Percentiles rank a stretch among this genome's conserved stretches.
phyloP scores from a whole-genome alignment of 2,329 filamentous ascomycete genomes.

The Ophiostoma sp. region DNA sequence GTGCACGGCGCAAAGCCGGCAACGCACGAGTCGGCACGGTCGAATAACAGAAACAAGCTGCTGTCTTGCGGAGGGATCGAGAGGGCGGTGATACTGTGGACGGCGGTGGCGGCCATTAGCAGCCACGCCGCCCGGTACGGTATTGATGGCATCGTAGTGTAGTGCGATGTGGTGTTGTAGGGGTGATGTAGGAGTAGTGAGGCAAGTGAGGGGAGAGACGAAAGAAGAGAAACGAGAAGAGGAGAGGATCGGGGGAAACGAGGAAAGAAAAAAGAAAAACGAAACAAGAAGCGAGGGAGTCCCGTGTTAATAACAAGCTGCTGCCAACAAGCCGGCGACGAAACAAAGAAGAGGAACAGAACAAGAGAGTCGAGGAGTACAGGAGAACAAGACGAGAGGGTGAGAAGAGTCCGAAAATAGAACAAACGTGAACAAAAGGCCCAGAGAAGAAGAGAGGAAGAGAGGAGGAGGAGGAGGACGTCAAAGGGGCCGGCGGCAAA shows the following conservation, averaged over 20 bases:
- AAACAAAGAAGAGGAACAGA: background rate
- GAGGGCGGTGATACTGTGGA: conserved; percentile 31
- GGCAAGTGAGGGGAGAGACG: background rate
- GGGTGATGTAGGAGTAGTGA: background rate
- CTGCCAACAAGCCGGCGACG: background rate
- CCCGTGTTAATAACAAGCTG: background rate
- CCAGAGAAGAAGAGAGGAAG: background rate
- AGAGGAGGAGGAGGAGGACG: background rate
- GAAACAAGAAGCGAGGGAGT: background rate
- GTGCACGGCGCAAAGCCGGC: conserved; percentile 49
- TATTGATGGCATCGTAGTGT: background rate
- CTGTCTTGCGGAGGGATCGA: conserved; percentile 30
- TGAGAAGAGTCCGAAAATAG: background rate
- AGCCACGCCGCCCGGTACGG: conserved; percentile 33
- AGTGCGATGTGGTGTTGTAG: background rate
- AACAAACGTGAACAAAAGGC: conserved; percentile 1
- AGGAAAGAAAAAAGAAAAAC: background rate
- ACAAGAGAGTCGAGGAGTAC: background rate
- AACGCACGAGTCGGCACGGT: conserved; percentile 5
- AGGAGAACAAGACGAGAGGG: background rate
- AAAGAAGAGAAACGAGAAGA: background rate
- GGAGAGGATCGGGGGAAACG: background rate
- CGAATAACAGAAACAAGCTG: conserved; percentile 8
- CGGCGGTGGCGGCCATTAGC: conserved; percentile 33
- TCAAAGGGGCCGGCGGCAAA: conserved; percentile 6